These are phyloP conservation scores for Suillus bovinus DNA, from an alignment of 768 basidiomycete species.

Conservation along the genomic window DNA sequence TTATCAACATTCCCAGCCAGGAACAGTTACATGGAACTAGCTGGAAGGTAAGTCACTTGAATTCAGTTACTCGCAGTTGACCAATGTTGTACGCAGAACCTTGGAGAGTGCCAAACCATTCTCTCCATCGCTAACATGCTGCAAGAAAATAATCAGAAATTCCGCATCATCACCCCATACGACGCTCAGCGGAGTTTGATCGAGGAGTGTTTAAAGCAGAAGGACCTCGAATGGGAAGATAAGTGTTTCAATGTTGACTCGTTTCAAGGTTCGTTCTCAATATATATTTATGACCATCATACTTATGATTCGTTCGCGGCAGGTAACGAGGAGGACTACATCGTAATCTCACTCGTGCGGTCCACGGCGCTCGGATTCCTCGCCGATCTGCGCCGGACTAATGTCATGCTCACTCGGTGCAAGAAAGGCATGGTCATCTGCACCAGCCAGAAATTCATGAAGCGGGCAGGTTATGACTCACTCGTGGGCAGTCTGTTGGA, in stretches of 20 bases:
- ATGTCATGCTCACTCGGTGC: conserved; percentile 88
- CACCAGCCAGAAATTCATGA: conserved; percentile 60
- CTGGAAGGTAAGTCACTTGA: conserved; percentile 34
- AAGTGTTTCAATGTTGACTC: conserved; percentile 79
- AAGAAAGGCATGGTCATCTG: conserved; percentile 78
- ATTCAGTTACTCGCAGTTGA: conserved; percentile 3
- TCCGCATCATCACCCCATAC: conserved; percentile 80
- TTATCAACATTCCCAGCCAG: conserved; percentile 56
- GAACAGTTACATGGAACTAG: conserved; percentile 40
- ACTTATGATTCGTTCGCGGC: conserved; percentile 5
- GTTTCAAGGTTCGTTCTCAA: conserved; percentile 62
- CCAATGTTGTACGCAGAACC: conserved; percentile 47
- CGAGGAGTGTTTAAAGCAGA: conserved; percentile 52
- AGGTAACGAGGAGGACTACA: conserved; percentile 85
- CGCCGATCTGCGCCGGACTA: conserved; percentile 61
- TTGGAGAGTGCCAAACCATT: conserved; percentile 53
- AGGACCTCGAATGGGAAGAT: conserved; percentile 59
- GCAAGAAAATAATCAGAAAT: conserved; percentile 48
- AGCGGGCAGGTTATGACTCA: conserved; percentile 47
- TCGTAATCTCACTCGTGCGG: conserved; percentile 72
- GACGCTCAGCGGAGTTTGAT: conserved; percentile 66
- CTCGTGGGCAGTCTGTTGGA: conserved; percentile 43
- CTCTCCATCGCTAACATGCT: conserved; percentile 59
- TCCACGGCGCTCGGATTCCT: conserved; percentile 69
- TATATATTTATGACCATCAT: neutral